These are phyloP conservation scores for Blastobotrys robertii DNA, from an alignment of 805 yeast genomes.

Conservation along the genomic window DNA sequence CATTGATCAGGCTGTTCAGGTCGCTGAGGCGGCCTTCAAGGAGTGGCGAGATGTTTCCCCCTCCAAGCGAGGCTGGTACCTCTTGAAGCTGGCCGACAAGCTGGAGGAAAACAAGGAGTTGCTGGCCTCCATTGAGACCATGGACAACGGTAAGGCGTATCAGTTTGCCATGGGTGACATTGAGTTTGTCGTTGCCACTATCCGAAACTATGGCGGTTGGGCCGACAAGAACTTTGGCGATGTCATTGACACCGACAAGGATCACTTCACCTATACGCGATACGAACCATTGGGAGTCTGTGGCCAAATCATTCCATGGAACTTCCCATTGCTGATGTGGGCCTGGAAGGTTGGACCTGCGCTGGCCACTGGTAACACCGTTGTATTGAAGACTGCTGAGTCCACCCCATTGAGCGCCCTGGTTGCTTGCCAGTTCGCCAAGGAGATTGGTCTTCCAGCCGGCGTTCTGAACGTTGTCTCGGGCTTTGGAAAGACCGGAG, in stretches of 20 bases:
- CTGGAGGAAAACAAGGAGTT: conserved; percentile 64
- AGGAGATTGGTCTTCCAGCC: conserved; percentile 67
- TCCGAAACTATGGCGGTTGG: conserved; percentile 66
- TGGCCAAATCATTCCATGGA: conserved; percentile 67
- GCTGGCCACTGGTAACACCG: conserved; percentile 67
- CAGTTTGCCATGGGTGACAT: conserved; percentile 38
- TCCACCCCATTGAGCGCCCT: conserved; percentile 65
- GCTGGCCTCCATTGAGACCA: conserved; percentile 73
- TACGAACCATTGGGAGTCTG: conserved; percentile 62
- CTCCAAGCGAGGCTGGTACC: conserved; percentile 47
- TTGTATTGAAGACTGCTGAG: conserved; percentile 67
- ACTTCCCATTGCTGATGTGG: conserved; percentile 61
- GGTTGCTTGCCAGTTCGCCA: conserved; percentile 46
- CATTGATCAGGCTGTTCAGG: conserved; percentile 70
- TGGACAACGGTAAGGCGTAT: conserved; percentile 82
- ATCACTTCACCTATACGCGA: conserved; percentile 58
- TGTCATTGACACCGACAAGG: conserved; percentile 50
- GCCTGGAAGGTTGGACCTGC: conserved; percentile 83
- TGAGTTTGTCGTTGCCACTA: conserved; percentile 43
- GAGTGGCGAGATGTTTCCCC: conserved; percentile 68
- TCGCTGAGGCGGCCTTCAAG: conserved; percentile 70
- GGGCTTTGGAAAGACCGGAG: conserved; percentile 64
- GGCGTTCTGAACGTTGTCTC: conserved; percentile 66
- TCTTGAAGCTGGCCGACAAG: conserved; percentile 67
- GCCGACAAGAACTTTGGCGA: conserved; percentile 60